phyloP scores from a whole-genome alignment of 352 stramenopile species.

The Globisporangium barbulae region DNA sequence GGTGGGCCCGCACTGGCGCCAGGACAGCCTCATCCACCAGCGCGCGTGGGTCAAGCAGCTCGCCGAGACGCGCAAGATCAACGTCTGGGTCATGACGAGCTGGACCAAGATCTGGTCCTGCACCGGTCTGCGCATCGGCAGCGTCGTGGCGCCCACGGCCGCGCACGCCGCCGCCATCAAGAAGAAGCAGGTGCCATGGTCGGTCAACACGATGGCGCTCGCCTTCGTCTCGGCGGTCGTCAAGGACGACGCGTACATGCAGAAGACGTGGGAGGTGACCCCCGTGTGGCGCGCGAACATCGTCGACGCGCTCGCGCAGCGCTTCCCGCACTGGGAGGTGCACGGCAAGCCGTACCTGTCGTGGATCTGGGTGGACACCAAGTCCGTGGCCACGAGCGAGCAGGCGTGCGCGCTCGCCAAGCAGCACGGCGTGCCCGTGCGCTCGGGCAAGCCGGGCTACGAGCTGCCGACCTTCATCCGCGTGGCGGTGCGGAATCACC shows the following conservation, averaged over 20 bases:
- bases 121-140: conserved; percentile 86
- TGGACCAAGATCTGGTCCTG: conserved; percentile 93
- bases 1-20: conserved; percentile 78
- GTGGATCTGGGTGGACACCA: conserved; percentile 89
- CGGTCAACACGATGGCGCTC: conserved; percentile 89
- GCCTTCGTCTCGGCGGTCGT: conserved; percentile 83
- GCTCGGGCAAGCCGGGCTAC: conserved; percentile 85
- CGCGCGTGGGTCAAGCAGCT: conserved; percentile 78
- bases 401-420: conserved; percentile 73
- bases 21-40: conserved; percentile 86
- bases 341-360: conserved; percentile 75
- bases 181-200: conserved; percentile 90
- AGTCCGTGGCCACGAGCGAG: conserved; percentile 47
- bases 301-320: conserved; percentile 43
- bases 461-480: conserved; percentile 83
- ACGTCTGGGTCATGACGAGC: conserved; percentile 91
- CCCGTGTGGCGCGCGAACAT: conserved; percentile 69
- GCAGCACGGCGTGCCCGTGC: conserved; percentile 81
- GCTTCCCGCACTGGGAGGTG: conserved; percentile 69
- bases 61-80: conserved; percentile 68
- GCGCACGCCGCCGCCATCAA: conserved; percentile 82
- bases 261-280: conserved; percentile 84
- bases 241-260: conserved; percentile 73
- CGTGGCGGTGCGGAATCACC: conserved; percentile 74
- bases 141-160: conserved; percentile 79